Conservation (phyloP, 2,329 filamentous ascomycete genomes). For the Coniochaeta prunicola region DNA sequence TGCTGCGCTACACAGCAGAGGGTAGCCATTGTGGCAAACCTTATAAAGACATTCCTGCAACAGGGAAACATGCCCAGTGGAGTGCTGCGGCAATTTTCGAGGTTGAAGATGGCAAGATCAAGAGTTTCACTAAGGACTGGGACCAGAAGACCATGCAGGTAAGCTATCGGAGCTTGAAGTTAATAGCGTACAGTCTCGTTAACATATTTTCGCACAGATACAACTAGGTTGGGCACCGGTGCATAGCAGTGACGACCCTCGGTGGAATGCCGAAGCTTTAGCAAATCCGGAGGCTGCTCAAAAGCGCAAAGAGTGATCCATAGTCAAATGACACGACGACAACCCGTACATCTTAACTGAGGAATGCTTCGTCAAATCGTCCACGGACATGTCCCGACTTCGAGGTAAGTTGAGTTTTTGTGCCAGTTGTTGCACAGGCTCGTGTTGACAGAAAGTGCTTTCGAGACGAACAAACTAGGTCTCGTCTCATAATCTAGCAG, state of each 20-base stretch:
- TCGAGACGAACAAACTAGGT: no score
- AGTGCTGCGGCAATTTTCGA: slow-evolving; percentile 15
- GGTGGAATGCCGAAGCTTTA: slow-evolving; percentile 13
- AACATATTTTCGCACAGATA: slow-evolving; percentile 9
- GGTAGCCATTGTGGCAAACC: slow-evolving; percentile 15
- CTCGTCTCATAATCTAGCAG: no score
- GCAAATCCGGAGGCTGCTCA: slow-evolving; percentile 4
- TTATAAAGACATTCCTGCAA: slow-evolving; percentile 14
- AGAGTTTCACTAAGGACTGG: slow-evolving; percentile 9
- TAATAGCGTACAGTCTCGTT: neutral
- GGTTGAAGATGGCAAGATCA: slow-evolving; percentile 11
- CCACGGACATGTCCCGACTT: no score
- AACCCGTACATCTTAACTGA: no score
- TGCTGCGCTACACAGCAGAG: slow-evolving; percentile 16
- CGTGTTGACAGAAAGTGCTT: no score
- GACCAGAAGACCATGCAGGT: slow-evolving; percentile 10
- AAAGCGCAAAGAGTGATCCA: neutral
- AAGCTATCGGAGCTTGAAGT: neutral
- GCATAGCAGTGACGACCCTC: slow-evolving; percentile 13
- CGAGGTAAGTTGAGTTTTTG: no score
- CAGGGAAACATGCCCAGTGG: slow-evolving; percentile 11
- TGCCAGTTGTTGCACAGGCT: no score
- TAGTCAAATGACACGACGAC: neutral
- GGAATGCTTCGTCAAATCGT: no score
- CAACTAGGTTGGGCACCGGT: slow-evolving; percentile 17